Base-by-base conservation (phyloP, 805 yeast genomes). In the Ogataea methanolica region DNA sequence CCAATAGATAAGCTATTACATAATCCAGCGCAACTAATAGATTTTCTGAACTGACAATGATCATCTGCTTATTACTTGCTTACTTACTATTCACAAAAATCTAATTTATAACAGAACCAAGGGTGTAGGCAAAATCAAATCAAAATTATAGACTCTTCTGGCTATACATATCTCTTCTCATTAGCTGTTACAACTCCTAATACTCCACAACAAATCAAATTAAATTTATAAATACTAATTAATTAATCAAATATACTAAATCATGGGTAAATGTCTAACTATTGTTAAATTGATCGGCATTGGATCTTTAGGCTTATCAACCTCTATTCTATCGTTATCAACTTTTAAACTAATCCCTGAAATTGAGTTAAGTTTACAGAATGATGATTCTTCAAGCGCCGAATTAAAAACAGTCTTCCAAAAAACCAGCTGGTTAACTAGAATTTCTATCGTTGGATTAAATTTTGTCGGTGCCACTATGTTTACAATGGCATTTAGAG, bases 281-380 rank as follows among this genome's bases (percentile, higher is more conserved):
- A 70, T 74, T 35, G 78, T 82, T 49, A 85, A 85, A 61, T 63
- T 82, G 42, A 65, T 82, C 37, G 91, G 90, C 34, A 78, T 79
- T 35, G 73, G 85, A 4, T 78, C 90, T 11, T 65, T 85, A 42
- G 94, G 92, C n/a, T 60, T 85, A 50, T 72, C 81, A 56, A 70
- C 86, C 5, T 77, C 82, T 16, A 64, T 77, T 2, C 72, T 78
- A 48, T 55, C 73, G n/a, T 37, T 55, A 7, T 50, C 63, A 1
- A 48, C 60, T 8, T 47, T 51, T 41, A 42, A 33, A n/a, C 36
- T 39, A 21, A 49, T 62, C 22, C 67, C 67, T 2, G 41, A 39
- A 6, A 23, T 39, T 9, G 33, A 39, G 5, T 5, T 12, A 11
- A 12, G 26, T 6, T n/a, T 39, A n/a, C 15, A 23, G 17, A 23